Evolutionary conservation across 305 asterid species (phyloP), one percentile per base, ranked within the genome.

Genomic region (Withania somnifera): DNA sequence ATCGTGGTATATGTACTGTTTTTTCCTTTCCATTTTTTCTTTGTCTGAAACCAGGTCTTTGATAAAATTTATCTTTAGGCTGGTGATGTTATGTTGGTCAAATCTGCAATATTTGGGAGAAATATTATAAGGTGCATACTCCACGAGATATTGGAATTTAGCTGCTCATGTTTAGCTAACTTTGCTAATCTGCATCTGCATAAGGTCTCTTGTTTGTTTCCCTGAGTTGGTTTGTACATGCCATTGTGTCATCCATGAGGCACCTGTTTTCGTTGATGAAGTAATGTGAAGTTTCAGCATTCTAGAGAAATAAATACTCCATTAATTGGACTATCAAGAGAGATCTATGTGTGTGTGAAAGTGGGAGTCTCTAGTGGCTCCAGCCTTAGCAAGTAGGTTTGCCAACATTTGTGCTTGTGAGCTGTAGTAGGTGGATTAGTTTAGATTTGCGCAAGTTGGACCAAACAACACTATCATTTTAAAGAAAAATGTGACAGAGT

Each of bases 1-100:
- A 84, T 78, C 98, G 95, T 1, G 99, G 99, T 95, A 94, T 85
- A 67, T 50, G 56, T 83, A 40, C 81, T 26, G 82, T 51, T 64
- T 56, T 68, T 36, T 64, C 71, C 77, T 22, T 34, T 69, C 80
- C 75, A 22, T 78, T 17, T 68, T 67, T 71, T 14, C 11, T 19
- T 4, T 50, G 8, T 11, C 57, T 30, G 53, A 66, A 82, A 45
- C 53, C 53, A 26, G 14, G 7, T 56, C 34, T 51, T 6, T 47
- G 58, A 22, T 45, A 73, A 71, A 71, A 45, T 71, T 0, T 71
- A 71, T 71, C 9, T 71, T 45, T 45, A 71, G 40, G 58, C 40
- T 71, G 45, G 24, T 71, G 22, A 42, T 42, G 38, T 71, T 71
- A 24, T 45, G 45, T 50, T 71, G 79, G 24, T 71, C 36, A 45